Conservation (phyloP, 345 rosid species). For the Hirschfeldia incana region DNA sequence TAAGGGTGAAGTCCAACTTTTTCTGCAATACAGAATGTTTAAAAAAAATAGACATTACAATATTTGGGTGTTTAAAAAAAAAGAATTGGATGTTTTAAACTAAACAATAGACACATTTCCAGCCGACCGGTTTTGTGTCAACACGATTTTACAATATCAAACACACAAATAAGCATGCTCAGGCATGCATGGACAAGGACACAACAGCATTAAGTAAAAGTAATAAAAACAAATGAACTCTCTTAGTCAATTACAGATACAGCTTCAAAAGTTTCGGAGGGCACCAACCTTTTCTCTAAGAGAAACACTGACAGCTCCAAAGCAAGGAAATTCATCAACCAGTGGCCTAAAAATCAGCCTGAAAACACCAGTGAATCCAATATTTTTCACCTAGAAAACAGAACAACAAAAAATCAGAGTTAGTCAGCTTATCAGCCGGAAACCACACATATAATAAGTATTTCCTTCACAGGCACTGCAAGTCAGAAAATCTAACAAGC, state of each 20-base stretch:
- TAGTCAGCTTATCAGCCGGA: slow-evolving; percentile 18
- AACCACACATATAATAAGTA: not conserved
- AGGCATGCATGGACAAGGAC: not conserved
- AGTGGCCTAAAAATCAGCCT: slow-evolving; percentile 95
- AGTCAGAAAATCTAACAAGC: not conserved
- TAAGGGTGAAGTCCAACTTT: slow-evolving; percentile 85
- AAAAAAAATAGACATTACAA: too few relatives aligned
- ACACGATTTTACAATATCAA: not conserved
- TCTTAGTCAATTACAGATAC: slow-evolving; percentile 22
- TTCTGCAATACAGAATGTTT: slow-evolving; percentile 59
- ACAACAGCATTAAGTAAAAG: slow-evolving; percentile 7
- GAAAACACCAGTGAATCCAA: slow-evolving; percentile 98
- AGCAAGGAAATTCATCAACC: slow-evolving; percentile 93
- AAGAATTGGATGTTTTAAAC: slow-evolving; percentile 1
- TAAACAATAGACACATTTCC: not conserved
- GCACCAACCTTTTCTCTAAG: slow-evolving; percentile 77
- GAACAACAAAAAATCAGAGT: slow-evolving; percentile 11
- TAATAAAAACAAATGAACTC: not conserved
- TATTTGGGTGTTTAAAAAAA: too few relatives aligned
- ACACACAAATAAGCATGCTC: not conserved
- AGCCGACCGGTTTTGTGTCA: not conserved
- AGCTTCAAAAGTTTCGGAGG: slow-evolving; percentile 14
- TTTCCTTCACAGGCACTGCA: slow-evolving; percentile 3
- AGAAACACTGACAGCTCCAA: slow-evolving; percentile 94
- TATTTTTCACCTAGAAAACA: slow-evolving; percentile 77